phyloP scores from a whole-genome alignment of 2,329 filamentous ascomycete species.

The Ascochyta lentis region DNA sequence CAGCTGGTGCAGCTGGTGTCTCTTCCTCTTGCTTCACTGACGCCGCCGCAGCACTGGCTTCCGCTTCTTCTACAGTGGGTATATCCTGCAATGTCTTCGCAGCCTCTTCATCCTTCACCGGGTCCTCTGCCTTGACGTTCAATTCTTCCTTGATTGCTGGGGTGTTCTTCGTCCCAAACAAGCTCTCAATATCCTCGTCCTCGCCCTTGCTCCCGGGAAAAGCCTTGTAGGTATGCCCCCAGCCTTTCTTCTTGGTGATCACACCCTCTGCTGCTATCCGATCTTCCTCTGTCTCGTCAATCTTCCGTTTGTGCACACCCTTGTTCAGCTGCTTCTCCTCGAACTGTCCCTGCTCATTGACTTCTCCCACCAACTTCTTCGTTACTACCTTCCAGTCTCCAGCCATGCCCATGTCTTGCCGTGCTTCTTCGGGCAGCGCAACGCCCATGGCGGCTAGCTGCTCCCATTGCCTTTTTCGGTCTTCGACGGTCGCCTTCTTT shows the following conservation, averaged over 20 bases:
- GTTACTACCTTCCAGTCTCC: constrained; percentile 82
- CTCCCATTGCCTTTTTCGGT: constrained; percentile 82
- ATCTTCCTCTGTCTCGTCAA: constrained; percentile 67
- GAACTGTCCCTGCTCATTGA: constrained; percentile 55
- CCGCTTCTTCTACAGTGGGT: constrained; percentile 38
- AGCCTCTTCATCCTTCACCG: constrained; percentile 24
- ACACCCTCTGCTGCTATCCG: constrained; percentile 63
- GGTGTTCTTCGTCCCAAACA: constrained; percentile 52
- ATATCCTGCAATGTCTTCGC: constrained; percentile 31
- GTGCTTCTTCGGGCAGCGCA: constrained; percentile 77
- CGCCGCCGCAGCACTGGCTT: constrained; percentile 23
- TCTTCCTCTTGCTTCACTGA: constrained; percentile 32
- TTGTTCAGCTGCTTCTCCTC: constrained; percentile 54
- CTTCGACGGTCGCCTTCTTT: constrained; percentile 63
- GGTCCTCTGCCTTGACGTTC: constrained; percentile 27
- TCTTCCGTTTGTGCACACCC: constrained; percentile 68
- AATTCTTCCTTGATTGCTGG: constrained; percentile 55
- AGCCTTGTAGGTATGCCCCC: constrained; percentile 55
- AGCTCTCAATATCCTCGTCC: constrained; percentile 72
- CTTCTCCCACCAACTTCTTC: constrained; percentile 54
- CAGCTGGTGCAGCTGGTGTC: constrained; percentile 47
- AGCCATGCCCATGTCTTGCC: constrained; percentile 82
- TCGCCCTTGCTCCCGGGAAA: constrained; percentile 53
- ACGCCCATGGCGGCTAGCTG: constrained; percentile 90
- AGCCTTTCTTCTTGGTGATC: constrained; percentile 49